These are phyloP conservation scores for Graphium sp. DNA, from an alignment of 2,329 filamentous ascomycete genomes.

Conservation along the genomic window DNA sequence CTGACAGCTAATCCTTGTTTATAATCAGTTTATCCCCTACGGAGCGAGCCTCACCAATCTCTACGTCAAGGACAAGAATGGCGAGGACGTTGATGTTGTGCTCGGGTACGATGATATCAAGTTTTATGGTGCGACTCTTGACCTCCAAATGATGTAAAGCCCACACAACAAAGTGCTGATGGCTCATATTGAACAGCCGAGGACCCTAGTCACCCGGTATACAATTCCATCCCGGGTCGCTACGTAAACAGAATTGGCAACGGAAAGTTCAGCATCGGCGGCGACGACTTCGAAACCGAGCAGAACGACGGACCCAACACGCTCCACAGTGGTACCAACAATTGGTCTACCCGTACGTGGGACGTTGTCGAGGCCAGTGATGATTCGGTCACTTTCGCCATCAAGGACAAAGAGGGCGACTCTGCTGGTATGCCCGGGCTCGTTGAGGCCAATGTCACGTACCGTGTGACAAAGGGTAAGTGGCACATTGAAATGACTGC, in stretches of 20 bases:
- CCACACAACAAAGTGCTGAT: neutral
- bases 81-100: slow-evolving; percentile 43
- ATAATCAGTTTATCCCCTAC: slow-evolving; percentile 41
- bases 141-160: neutral
- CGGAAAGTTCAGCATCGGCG: slow-evolving; percentile 35
- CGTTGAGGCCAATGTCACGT: slow-evolving; percentile 44
- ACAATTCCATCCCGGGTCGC: slow-evolving; percentile 44
- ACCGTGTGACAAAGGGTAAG: slow-evolving; percentile 36
- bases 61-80: slow-evolving; percentile 44
- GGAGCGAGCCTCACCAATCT: slow-evolving; percentile 45
- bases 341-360: slow-evolving; percentile 48
- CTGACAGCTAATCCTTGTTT: slow-evolving; percentile 11
- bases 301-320: slow-evolving; percentile 37
- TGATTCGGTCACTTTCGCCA: slow-evolving; percentile 47
- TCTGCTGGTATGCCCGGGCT: slow-evolving; percentile 44
- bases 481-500: slow-evolving; percentile 46
- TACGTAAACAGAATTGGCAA: slow-evolving; percentile 50
- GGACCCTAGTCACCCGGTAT: slow-evolving; percentile 37
- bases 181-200: slow-evolving; percentile 12
- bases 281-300: slow-evolving; percentile 30
- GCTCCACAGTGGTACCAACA: slow-evolving; percentile 40
- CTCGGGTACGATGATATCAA: slow-evolving; percentile 44
- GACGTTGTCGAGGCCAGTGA: slow-evolving; percentile 36
- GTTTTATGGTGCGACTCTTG: slow-evolving; percentile 28
- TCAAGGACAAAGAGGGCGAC: slow-evolving; percentile 40